A percentile compares a stretch with the other conserved stretches of the same genome.
Evolutionary conservation across 345 rosid genomes (phyloP).

Genomic region (Rhodamnia argentea): DNA sequence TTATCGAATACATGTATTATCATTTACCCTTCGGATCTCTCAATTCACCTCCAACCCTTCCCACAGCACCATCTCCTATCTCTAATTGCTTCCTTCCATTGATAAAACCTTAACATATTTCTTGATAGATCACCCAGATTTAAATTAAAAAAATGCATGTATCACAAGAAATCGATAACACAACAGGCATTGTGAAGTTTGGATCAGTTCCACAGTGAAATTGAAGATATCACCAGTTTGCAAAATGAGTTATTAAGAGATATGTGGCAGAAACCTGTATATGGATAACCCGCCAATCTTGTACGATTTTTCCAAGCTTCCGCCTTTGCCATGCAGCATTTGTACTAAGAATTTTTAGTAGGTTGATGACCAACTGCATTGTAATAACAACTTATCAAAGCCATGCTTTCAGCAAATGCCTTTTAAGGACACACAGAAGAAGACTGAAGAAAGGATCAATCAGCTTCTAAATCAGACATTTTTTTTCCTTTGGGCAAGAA

Average conservation of each 20-base stretch:
- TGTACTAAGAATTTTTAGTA: constrained; percentile 87
- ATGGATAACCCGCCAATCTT: constrained; percentile 85
- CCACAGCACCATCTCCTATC: neutral
- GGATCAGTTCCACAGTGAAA: neutral
- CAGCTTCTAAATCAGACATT: neutral
- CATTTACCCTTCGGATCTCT: neutral
- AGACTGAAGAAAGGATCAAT: neutral
- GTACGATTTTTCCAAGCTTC: constrained; percentile 90
- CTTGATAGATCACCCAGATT: neutral
- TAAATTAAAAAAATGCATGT: neutral
- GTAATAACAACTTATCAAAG: neutral
- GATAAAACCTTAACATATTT: neutral
- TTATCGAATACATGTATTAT: neutral
- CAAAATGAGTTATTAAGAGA: neutral
- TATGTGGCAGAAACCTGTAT: constrained; percentile 46
- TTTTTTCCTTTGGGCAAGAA: neutral
- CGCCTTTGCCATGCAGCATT: constrained; percentile 99
- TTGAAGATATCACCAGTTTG: neutral
- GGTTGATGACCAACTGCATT: constrained; percentile 81
- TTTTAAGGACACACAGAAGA: neutral
- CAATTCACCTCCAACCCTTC: neutral
- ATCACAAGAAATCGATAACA: neutral
- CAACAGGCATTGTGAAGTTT: neutral
- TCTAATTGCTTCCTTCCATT: neutral
- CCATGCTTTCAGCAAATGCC: neutral